Conservation (phyloP, 1,284 basidiomycete species). For the Boletus sp. region DNA sequence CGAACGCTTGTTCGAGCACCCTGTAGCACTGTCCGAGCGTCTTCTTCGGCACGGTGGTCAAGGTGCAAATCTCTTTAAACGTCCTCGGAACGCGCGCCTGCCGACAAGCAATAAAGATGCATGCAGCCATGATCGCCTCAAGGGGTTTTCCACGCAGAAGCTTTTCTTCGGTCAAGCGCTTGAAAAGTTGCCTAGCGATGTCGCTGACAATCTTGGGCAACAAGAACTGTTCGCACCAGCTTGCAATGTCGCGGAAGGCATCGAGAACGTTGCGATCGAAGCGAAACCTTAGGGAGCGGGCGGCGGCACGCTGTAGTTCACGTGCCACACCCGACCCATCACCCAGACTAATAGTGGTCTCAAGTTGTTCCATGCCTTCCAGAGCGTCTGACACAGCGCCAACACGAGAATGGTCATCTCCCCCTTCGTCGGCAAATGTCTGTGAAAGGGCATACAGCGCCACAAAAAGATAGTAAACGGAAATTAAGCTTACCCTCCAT, state of each 20-base stretch:
- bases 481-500: conserved; percentile 81
- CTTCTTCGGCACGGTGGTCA: conserved; percentile 95
- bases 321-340: conserved; percentile 92
- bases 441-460: conserved; percentile 45
- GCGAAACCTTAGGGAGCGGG: conserved; percentile 74
- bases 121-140: conserved; percentile 94
- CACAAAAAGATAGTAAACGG: conserved; percentile 7
- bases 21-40: conserved; percentile 95
- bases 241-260: conserved; percentile 90
- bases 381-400: conserved; percentile 94
- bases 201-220: conserved; percentile 94
- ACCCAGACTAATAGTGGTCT: conserved; percentile 95
- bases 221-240: conserved; percentile 94
- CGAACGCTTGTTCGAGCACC: conserved; percentile 91
- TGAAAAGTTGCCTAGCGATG: conserved; percentile 96
- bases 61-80: conserved; percentile 94
- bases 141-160: conserved; percentile 90
- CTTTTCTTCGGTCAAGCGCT: conserved; percentile 95
- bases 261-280: conserved; percentile 85
- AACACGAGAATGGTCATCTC: conserved; percentile 99
- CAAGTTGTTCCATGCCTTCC: conserved; percentile 92
- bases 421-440: conserved; percentile 99
- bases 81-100: conserved; percentile 93
- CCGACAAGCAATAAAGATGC: conserved; percentile 97
- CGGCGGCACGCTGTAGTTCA: conserved; percentile 90